Evolutionary conservation across 768 basidiomycete species (phyloP), one percentile per base, ranked within the genome.

Genomic region (Coprinopsis cinerea): DNA sequence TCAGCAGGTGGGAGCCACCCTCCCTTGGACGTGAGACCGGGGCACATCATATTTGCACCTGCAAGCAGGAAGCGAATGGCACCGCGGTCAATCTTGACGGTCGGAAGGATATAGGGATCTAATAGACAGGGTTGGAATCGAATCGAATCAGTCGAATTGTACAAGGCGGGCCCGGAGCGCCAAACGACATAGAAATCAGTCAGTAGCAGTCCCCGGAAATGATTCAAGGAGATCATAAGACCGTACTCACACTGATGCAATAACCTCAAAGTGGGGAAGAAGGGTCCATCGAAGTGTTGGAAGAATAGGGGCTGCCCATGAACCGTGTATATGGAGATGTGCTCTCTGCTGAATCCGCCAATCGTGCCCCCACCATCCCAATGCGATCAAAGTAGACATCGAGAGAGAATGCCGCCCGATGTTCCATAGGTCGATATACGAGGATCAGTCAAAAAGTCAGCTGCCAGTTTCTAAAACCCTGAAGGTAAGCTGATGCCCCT

Each of bases 41-140:
- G 96, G 58, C 88, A 93, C 92, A 95, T 95, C 88, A 95, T 93
- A 69, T 87, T 84, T 22, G 92, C 92, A 14, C 92, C 96, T 10
- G 83, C 85, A 40, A 99, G 81, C 32, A 99, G 78, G 69, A 97
- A 99, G 27, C 94, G 89, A 70, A 99, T 99, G 47, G 96, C 96
- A 43, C 96, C 96, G 44, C 95, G 85, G 73, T 99, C 96, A 42
- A 98, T 77, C 55, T 84, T 81, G 43, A 95, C 92, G 59, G 77
- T 82, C 3, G 94, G 92, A 26, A 98, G 78, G 55, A 98, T 74
- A 59, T 79, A 86, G 6, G 96, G 96, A 72, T 96, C 95, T 99
- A 65, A 49, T 46, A 49, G 18, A 37, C 47, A 48, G 43, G 43
- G n/a, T 27, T 35, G 39, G 42, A 48, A 46, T 39, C 22, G 37